A percentile compares a stretch with the other conserved stretches of the same genome.
Conservation (phyloP, 1,284 basidiomycete genomes). For the Ceratobasidium sp. region DNA sequence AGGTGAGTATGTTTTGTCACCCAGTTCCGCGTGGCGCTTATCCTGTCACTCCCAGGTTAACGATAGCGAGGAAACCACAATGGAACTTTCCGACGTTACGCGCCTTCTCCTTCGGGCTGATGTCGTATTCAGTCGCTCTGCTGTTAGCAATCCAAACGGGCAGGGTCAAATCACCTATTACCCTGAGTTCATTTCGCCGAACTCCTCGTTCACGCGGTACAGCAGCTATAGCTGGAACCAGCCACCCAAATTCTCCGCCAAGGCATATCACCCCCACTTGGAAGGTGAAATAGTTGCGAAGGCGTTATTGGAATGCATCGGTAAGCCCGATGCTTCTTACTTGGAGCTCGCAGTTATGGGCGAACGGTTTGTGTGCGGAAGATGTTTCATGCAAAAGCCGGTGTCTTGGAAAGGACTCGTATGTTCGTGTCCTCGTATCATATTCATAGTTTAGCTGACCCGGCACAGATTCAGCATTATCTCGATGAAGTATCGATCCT, state of each 20-base stretch:
- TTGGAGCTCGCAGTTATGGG: neutral
- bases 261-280: slow-evolving; percentile 13
- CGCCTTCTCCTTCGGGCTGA: slow-evolving; percentile 16
- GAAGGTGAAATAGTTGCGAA: neutral
- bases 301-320: neutral
- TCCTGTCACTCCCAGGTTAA: neutral
- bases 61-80: neutral
- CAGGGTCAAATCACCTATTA: neutral
- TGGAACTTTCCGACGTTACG: neutral
- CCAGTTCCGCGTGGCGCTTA: neutral
- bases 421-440: neutral
- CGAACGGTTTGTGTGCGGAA: neutral
- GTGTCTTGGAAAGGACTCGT: neutral
- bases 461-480: neutral
- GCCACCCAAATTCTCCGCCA: neutral
- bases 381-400: neutral
- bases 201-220: too few species aligned
- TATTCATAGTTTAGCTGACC: neutral
- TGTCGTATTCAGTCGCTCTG: neutral
- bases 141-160: neutral
- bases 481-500: neutral
- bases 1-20: neutral
- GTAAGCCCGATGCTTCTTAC: slow-evolving; percentile 8
- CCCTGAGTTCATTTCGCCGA: neutral
- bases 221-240: neutral